Evolutionary conservation across 257 asterid genomes (phyloP), one percentile per base, ranked within the genome.

Genomic region (Dorcoceras hygrometricum): DNA sequence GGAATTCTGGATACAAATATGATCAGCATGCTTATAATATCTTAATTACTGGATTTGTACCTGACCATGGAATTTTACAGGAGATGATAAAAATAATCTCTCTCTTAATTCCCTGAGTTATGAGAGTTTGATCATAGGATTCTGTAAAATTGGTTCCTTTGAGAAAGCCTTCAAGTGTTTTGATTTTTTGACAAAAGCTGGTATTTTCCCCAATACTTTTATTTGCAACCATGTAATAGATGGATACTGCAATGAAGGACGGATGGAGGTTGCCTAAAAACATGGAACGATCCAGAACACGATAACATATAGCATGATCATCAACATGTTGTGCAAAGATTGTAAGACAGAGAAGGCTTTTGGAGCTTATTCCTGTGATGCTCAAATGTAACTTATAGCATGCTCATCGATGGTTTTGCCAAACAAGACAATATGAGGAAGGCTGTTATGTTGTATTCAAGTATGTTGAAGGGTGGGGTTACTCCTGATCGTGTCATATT

Each of bases 291-390:
- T 59, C 39, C 77, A 84, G n/a, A 75, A 80, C 18, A 46, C 60
- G 32, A 73, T 59, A 65, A 71, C 83, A 14, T 84, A 74, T 68
- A 72, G 79, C 70, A 18, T 57, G 8, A 56, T 84, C 53, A 70
- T 82, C 29, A 63, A 75, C 69, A 59, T 78, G 62, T 69, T 86
- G 25, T 86, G 94, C 73, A 75, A 80, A 73, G 85, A 73, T 50
- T 65, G 71, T 25, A 70, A 81, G 26, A 36, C 84, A 25, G 81
- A 71, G 66, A 78, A 59, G 59, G 89, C 89, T 3, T 36, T n/a
- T 84, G 63, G 88, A 79, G 81, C 77, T 89, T 28, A 73, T 84
- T 26, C 86, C 89, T 1, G 24, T 71, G 23, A 81, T 89, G 91
- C 86, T 86, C 57, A 82, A 82, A 70, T 72, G 64, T 54, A 51